Conservation (phyloP, 192 early-diverging fungal genomes). For the Podila horticola region DNA sequence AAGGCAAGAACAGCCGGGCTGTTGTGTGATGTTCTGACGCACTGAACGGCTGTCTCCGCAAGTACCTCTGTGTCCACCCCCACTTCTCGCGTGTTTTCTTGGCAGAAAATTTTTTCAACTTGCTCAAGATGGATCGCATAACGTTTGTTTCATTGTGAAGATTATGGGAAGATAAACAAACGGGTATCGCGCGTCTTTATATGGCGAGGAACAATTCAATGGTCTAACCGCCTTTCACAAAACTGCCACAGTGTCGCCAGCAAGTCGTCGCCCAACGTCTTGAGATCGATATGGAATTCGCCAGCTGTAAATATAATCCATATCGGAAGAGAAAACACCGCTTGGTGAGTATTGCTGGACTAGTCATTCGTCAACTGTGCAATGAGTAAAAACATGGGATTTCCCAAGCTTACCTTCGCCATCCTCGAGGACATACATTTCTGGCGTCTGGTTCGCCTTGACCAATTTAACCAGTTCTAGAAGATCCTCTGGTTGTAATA, state of each 20-base stretch:
- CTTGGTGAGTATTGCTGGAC: background rate
- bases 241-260: slow-evolving; percentile 40
- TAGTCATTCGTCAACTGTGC: background rate
- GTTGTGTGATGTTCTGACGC: too few relatives aligned
- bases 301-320: slow-evolving; percentile 22
- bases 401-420: slow-evolving; percentile 43
- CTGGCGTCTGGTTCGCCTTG: slow-evolving; percentile 44
- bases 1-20: too few relatives aligned
- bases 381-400: background rate
- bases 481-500: slow-evolving; percentile 50
- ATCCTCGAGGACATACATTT: slow-evolving; percentile 58
- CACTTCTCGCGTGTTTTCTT: too few relatives aligned
- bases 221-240: slow-evolving; percentile 19
- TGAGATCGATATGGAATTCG: slow-evolving; percentile 55
- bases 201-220: background rate
- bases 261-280: slow-evolving; percentile 49
- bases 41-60: too few relatives aligned
- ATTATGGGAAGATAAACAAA: too few relatives aligned
- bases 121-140: too few relatives aligned
- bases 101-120: too few relatives aligned
- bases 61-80: too few relatives aligned
- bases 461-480: slow-evolving; percentile 49
- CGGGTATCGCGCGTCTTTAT: too few relatives aligned
- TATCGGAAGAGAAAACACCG: background rate
- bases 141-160: too few relatives aligned